A percentile compares a stretch with the other conserved stretches of the same genome.
phyloP scores from a whole-genome alignment of 495 filamentous ascomycete species.

The Penicillium waksmanii region DNA sequence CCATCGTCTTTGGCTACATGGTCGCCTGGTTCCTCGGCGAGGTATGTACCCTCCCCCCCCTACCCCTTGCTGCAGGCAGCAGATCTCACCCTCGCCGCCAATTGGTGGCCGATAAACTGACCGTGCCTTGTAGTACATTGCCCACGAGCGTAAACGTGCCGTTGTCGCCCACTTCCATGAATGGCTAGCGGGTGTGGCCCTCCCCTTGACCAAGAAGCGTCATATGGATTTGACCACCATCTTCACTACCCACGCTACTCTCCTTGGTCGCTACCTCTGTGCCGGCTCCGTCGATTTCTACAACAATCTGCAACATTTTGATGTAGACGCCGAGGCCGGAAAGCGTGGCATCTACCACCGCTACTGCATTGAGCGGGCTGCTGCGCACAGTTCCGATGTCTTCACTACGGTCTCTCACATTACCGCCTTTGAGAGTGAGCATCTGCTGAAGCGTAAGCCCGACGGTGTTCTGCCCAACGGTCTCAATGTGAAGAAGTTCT shows the following conservation, averaged over 20 bases:
- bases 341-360: constrained; percentile 98
- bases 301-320: constrained; percentile 97
- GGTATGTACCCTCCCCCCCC: constrained; percentile 51
- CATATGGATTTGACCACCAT: constrained; percentile 97
- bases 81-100: too few species aligned
- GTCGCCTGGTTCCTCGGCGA: constrained; percentile 98
- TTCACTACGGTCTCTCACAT: constrained; percentile 99
- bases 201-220: constrained; percentile 88
- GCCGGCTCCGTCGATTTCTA: constrained; percentile 98
- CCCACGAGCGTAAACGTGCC: constrained; percentile 84
- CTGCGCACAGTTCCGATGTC: constrained; percentile 89
- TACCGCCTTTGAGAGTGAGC: constrained; percentile 96
- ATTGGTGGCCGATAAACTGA: constrained; percentile 2
- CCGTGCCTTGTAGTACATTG: constrained; percentile 70
- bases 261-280: constrained; percentile 93
- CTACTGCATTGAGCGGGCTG: constrained; percentile 95
- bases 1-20: constrained; percentile 95
- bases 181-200: constrained; percentile 95
- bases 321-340: constrained; percentile 94
- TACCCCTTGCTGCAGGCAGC: background rate
- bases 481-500: constrained; percentile 98
- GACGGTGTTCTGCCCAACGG: constrained; percentile 96
- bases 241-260: constrained; percentile 96
- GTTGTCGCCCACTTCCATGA: constrained; percentile 99
- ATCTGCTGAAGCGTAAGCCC: constrained; percentile 95